These are phyloP conservation scores for Benincasa hispida DNA, from an alignment of 306 rosid genomes.

Conservation along the genomic window DNA sequence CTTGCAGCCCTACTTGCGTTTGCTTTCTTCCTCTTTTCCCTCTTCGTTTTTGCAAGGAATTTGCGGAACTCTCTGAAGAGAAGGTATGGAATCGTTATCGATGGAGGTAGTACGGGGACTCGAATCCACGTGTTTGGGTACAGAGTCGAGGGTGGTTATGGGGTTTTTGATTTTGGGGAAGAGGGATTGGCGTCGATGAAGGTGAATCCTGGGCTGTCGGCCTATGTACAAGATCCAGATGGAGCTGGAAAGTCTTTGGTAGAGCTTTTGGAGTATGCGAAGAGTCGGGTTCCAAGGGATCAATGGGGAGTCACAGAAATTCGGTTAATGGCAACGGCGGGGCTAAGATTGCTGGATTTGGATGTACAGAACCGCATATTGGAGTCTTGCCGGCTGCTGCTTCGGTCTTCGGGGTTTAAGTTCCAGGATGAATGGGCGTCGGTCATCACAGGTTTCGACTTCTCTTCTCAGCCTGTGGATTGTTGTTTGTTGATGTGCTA, in stretches of 20 bases:
- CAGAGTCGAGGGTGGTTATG: conserved; percentile 9
- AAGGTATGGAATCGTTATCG: conserved; percentile 53
- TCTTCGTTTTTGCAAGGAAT: not conserved
- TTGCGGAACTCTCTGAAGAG: conserved; percentile 3
- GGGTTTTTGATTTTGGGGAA: conserved; percentile 38
- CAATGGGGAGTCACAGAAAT: conserved; percentile 59
- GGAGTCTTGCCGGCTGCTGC: conserved; percentile 45
- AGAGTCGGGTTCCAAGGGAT: conserved; percentile 48
- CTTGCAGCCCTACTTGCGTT: conserved; percentile 18
- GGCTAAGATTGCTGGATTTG: conserved; percentile 50
- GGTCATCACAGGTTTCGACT: conserved; percentile 56
- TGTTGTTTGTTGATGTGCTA: not conserved
- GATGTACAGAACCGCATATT: conserved; percentile 43
- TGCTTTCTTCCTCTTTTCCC: conserved; percentile 22
- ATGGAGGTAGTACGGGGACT: conserved; percentile 88
- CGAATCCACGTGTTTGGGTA: conserved; percentile 64
- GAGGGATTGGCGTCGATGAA: conserved; percentile 47
- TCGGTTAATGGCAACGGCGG: conserved; percentile 94
- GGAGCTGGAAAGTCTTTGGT: conserved; percentile 42
- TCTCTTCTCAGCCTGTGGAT: not conserved
- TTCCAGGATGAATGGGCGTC: conserved; percentile 86
- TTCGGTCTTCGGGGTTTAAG: conserved; percentile 49
- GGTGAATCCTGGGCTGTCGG: conserved; percentile 73
- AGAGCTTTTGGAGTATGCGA: conserved; percentile 62
- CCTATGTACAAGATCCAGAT: conserved; percentile 41